These are phyloP conservation scores for Nakazawaea ishiwadae DNA, from an alignment of 805 yeast species.

Conservation along the genomic window DNA sequence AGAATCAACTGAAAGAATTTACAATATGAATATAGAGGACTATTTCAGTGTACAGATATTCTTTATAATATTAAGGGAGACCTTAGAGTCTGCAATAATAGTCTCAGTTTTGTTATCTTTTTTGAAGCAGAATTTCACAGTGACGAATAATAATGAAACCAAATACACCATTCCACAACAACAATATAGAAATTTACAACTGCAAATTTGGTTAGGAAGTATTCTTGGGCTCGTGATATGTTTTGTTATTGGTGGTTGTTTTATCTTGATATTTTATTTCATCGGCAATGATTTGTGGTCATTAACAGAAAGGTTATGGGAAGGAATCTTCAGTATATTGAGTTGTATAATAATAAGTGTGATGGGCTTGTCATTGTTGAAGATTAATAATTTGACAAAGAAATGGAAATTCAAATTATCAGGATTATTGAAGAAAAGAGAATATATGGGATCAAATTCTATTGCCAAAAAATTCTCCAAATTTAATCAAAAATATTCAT, in stretches of 20 bases:
- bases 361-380: conserved; percentile 81
- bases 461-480: conserved; percentile 15
- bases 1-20: neutral
- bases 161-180: conserved; percentile 26
- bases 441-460: conserved; percentile 10
- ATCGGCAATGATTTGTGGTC: conserved; percentile 87
- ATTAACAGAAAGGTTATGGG: conserved; percentile 84
- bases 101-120: conserved; percentile 71
- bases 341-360: conserved; percentile 76
- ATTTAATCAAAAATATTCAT: conserved; percentile 56
- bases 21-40: conserved; percentile 32
- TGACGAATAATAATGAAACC: conserved; percentile 24
- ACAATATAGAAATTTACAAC: conserved; percentile 39
- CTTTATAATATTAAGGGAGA: conserved; percentile 68
- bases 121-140: conserved; percentile 52
- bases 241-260: conserved; percentile 64
- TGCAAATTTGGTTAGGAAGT: conserved; percentile 85
- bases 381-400: conserved; percentile 76
- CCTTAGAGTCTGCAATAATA: conserved; percentile 72
- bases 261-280: conserved; percentile 65
- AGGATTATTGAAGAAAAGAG: conserved; percentile 17
- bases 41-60: conserved; percentile 70
- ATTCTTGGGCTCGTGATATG: conserved; percentile 65
- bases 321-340: conserved; percentile 73
- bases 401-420: conserved; percentile 66